These are phyloP conservation scores for Fusarium sp. DNA, from an alignment of 2,329 filamentous ascomycete species.

Conservation along the genomic window DNA sequence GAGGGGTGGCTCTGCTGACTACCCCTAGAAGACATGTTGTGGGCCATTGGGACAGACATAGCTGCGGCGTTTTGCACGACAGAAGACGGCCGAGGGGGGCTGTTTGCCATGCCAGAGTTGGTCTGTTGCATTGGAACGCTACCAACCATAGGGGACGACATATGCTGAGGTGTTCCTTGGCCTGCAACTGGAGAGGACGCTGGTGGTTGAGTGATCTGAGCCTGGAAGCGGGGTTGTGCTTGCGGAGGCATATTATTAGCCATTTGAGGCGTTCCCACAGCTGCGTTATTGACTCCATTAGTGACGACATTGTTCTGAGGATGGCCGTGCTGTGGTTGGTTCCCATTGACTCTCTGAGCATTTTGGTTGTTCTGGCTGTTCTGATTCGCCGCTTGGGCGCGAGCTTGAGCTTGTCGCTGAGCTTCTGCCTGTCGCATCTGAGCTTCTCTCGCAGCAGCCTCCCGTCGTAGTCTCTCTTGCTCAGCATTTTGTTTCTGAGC, in stretches of 20 bases:
- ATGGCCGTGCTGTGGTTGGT: constrained; percentile 48
- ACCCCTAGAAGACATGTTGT: constrained; percentile 70
- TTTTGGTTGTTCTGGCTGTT: constrained; percentile 42
- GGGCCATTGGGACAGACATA: constrained; percentile 68
- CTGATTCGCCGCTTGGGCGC: constrained; percentile 44
- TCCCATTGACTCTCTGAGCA: constrained; percentile 38
- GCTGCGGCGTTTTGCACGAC: constrained; percentile 67
- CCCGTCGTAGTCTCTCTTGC: constrained; percentile 51
- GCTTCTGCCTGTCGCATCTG: constrained; percentile 50
- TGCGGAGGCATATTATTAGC: constrained; percentile 51
- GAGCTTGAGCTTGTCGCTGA: constrained; percentile 48
- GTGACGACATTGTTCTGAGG: constrained; percentile 49
- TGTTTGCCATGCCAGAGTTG: constrained; percentile 74
- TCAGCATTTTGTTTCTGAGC: constrained; percentile 55
- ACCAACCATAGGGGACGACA: constrained; percentile 72
- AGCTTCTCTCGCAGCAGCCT: constrained; percentile 49
- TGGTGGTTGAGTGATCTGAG: constrained; percentile 68
- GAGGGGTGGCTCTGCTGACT: constrained; percentile 73
- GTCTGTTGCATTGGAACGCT: constrained; percentile 71
- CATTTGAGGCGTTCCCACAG: constrained; percentile 50
- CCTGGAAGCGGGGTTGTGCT: constrained; percentile 59
- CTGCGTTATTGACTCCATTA: constrained; percentile 53
- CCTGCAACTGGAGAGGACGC: constrained; percentile 74
- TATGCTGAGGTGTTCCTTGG: constrained; percentile 71
- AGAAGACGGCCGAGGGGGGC: constrained; percentile 72